Conservation (phyloP, 83 land plant genomes). For the Isoetes engelmannii region DNA sequence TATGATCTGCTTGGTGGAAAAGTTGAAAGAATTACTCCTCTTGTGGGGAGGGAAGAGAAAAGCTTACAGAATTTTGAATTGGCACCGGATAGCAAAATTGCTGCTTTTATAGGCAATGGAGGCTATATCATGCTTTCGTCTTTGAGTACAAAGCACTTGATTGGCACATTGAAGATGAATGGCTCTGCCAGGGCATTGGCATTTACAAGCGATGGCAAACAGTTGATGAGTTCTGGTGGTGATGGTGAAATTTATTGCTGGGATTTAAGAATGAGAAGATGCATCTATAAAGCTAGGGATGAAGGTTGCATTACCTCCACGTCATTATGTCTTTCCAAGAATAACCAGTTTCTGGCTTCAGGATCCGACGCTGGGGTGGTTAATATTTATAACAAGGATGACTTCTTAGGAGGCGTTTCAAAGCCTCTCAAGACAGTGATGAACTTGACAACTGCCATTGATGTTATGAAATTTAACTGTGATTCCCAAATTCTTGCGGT, state of each 20-base stretch:
- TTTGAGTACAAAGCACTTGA: slow-evolving; percentile 56
- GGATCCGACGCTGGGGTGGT: slow-evolving; percentile 84
- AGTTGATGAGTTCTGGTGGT: slow-evolving; percentile 73
- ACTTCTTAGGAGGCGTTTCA: slow-evolving; percentile 63
- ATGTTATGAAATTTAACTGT: slow-evolving; percentile 59
- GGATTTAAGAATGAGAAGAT: slow-evolving; percentile 75
- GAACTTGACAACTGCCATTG: slow-evolving; percentile 56
- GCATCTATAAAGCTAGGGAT: slow-evolving; percentile 75
- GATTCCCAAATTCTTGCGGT: slow-evolving; percentile 87
- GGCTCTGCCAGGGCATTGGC: slow-evolving; percentile 71
- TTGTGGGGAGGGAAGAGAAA: slow-evolving; percentile 82
- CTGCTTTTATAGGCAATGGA: slow-evolving; percentile 86
- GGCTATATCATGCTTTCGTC: slow-evolving; percentile 83
- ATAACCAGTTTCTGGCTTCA: slow-evolving; percentile 57
- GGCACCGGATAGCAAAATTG: slow-evolving; percentile 65
- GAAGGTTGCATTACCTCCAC: slow-evolving; percentile 71
- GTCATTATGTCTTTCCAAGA: slow-evolving; percentile 55
- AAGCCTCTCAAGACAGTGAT: slow-evolving; percentile 69
- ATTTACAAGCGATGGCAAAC: slow-evolving; percentile 62
- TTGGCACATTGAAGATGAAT: slow-evolving; percentile 93
- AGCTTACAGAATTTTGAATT: slow-evolving; percentile 83
- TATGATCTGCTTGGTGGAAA: slow-evolving; percentile 64
- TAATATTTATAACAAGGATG: slow-evolving; percentile 67
- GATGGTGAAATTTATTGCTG: slow-evolving; percentile 91
- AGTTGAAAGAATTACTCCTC: slow-evolving; percentile 57